A percentile compares a stretch with the other conserved stretches of the same genome.
phyloP scores from a whole-genome alignment of 495 filamentous ascomycete species.

The Aspergillus ostianus region DNA sequence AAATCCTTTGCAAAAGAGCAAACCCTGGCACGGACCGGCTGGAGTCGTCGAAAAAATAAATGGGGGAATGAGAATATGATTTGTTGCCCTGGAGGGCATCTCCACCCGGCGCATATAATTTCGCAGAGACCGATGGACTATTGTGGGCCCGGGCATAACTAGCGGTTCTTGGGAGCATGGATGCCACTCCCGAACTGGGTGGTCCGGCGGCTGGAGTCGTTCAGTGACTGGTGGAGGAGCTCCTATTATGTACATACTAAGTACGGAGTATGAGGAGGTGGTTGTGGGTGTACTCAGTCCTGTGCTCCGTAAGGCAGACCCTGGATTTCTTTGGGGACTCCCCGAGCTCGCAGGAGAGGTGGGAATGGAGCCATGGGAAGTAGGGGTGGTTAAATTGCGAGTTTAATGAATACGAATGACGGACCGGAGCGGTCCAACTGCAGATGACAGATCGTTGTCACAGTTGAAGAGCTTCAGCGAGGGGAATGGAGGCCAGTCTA shows the following conservation, averaged over 20 bases:
- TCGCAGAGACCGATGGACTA: constrained; percentile 1
- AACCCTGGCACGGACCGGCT: neutral
- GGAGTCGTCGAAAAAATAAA: neutral
- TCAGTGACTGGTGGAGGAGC: neutral
- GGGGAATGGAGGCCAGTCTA: neutral
- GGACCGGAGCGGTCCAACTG: neutral
- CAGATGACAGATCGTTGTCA: neutral
- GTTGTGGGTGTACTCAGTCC: too few species aligned
- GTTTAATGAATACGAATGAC: neutral
- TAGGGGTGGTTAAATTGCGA: too few species aligned
- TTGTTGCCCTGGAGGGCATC: constrained; percentile 1
- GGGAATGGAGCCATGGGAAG: too few species aligned
- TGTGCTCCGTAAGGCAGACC: too few species aligned
- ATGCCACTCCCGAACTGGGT: neutral
- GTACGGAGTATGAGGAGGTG: too few species aligned
- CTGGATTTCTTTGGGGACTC: too few species aligned
- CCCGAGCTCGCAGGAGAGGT: too few species aligned
- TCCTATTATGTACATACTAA: too few species aligned
- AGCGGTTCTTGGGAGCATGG: constrained; percentile 11
- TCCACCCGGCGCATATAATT: constrained; percentile 9
- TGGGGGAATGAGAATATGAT: constrained; percentile 4
- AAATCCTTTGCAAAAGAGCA: neutral
- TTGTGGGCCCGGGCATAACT: constrained; percentile 8
- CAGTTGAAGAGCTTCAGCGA: neutral
- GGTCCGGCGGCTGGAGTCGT: constrained; percentile 1